Conservation (phyloP, 2,329 filamentous ascomycete species). For the Trichoderma asperellum region DNA sequence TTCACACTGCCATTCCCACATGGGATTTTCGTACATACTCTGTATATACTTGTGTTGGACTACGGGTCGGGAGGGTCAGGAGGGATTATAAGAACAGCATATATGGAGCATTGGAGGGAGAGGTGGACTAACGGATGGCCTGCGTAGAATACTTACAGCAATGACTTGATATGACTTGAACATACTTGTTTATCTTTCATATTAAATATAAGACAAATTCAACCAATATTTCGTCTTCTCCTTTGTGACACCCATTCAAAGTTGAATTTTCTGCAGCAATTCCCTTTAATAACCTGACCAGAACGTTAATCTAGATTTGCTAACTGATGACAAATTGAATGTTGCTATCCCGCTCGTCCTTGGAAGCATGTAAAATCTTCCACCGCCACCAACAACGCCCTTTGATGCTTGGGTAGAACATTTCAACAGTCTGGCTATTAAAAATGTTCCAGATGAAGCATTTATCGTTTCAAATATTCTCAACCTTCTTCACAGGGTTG, state of each 20-base stretch:
- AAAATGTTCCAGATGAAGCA: too few species aligned
- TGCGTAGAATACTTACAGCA: conserved; percentile 19
- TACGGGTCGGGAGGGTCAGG: conserved; percentile 1
- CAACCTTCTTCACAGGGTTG: too few species aligned
- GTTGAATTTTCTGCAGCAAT: too few species aligned
- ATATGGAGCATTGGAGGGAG: conserved; percentile 28
- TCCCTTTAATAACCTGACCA: too few species aligned
- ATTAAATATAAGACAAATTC: conserved; percentile 12
- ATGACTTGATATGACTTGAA: conserved; percentile 22
- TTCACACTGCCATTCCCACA: conserved; percentile 13
- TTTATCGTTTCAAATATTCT: too few species aligned
- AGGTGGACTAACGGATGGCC: conserved; percentile 11
- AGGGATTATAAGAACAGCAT: conserved; percentile 18
- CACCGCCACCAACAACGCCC: too few species aligned
- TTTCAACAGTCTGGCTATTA: too few species aligned
- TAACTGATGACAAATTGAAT: too few species aligned
- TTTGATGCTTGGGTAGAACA: too few species aligned
- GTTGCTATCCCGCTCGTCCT: too few species aligned
- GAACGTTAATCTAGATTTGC: too few species aligned
- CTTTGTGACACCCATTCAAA: not conserved
- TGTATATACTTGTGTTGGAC: conserved; percentile 13
- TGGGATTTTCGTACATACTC: conserved; percentile 17
- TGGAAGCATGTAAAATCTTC: too few species aligned
- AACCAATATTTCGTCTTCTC: not conserved
- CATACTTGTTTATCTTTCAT: not conserved